Percentiles rank a stretch among this genome's conserved stretches.
These are phyloP conservation scores for Polytolypa hystricis DNA, from an alignment of 2,329 filamentous ascomycete genomes.

Conservation along the genomic window DNA sequence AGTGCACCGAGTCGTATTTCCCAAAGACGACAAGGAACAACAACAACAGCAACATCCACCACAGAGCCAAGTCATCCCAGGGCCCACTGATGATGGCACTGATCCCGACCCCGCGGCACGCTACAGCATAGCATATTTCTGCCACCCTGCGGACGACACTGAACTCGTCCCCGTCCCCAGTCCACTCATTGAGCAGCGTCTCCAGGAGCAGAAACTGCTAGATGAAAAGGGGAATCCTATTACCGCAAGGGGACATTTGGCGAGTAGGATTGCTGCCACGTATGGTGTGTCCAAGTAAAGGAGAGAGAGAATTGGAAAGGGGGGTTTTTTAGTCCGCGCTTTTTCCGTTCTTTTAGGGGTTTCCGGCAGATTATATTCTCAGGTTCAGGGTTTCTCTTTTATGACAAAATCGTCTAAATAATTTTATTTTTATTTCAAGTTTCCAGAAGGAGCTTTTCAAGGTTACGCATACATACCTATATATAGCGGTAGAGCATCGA, in stretches of 20 bases:
- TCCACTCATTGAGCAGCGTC: constrained; percentile 34
- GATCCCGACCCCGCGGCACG: constrained; percentile 36
- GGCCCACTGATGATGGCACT: constrained; percentile 5
- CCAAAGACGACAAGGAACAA: constrained; percentile 25
- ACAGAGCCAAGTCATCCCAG: background rate
- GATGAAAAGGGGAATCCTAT: constrained; percentile 31
- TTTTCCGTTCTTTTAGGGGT: background rate
- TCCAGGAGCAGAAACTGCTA: constrained; percentile 17
- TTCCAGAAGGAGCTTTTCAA: no score
- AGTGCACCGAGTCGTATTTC: constrained; percentile 77
- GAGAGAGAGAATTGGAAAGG: constrained; percentile 10
- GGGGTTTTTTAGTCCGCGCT: background rate
- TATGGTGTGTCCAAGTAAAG: constrained; percentile 40
- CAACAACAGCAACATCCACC: no score
- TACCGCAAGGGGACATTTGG: constrained; percentile 50
- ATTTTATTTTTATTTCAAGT: no score
- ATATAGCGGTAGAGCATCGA: no score
- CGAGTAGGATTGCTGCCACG: constrained; percentile 46
- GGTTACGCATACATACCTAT: no score
- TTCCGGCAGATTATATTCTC: no score
- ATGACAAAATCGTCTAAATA: no score
- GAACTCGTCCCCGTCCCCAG: constrained; percentile 47
- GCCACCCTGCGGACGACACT: constrained; percentile 48
- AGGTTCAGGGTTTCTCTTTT: no score
- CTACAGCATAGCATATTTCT: constrained; percentile 53